Conservation (phyloP, 495 filamentous ascomycete genomes). For the Clavariopsis aquatica region DNA sequence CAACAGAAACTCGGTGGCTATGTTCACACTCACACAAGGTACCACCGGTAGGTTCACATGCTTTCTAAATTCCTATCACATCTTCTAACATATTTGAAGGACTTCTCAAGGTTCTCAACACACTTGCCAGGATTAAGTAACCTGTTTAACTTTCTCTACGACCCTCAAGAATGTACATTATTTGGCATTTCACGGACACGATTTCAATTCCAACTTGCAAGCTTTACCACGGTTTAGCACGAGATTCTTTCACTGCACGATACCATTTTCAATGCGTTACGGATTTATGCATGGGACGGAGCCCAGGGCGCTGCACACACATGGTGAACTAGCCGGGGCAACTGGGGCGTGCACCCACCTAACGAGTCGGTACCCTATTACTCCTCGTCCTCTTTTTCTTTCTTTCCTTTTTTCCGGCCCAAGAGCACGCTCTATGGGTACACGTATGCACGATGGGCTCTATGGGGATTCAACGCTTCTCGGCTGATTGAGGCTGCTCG, state of each 20-base stretch:
- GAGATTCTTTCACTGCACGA: background rate
- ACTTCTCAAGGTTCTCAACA: slow-evolving; percentile 22
- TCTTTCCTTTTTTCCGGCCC: too few relatives aligned
- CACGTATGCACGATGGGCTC: too few relatives aligned
- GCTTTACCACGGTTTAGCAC: background rate
- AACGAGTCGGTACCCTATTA: background rate
- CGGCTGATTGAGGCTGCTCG: too few relatives aligned
- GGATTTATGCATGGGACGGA: background rate
- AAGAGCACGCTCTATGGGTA: too few relatives aligned
- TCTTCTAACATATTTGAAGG: slow-evolving; percentile 9
- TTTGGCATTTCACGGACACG: background rate
- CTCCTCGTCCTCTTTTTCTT: background rate
- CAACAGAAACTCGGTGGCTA: slow-evolving; percentile 81
- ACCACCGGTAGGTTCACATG: slow-evolving; percentile 67
- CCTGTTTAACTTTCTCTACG: background rate
- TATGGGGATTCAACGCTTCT: too few relatives aligned
- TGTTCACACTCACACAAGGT: slow-evolving; percentile 80
- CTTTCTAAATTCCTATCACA: background rate
- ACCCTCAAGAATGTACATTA: background rate
- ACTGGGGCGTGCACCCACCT: background rate
- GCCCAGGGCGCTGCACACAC: background rate
- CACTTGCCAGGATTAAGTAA: background rate
- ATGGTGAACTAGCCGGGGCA: background rate
- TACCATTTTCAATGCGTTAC: background rate
- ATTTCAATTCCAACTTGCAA: background rate